Evolutionary conservation across 106 monocot species (phyloP), one percentile per base, ranked within the genome.

Genomic region (Allium sativum): DNA sequence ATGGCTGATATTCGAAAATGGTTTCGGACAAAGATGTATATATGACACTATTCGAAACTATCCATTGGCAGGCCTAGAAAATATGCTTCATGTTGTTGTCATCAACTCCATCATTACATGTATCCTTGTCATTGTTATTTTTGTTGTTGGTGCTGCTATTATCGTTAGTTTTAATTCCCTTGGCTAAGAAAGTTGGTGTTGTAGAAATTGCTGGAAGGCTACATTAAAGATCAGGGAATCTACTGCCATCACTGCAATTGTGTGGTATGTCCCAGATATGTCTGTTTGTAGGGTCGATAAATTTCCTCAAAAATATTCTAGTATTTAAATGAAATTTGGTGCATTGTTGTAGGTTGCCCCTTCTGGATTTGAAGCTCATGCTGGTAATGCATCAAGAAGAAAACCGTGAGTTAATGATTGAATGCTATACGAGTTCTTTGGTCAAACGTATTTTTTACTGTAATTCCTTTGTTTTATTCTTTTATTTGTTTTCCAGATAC

Each of bases 311-410:
- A 66, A 51, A 54, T 16, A 31, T 3, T 31, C 31, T 31, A 31
- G 5, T 31, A 31, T 5, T 31, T 31, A 31, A 31, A 31, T 31
- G 31, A 31, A 31, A 31, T 31, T 31, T 31, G 31, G 5, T 31
- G 31, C 31, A 3, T 22, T 31, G 31, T 31, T 31, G 31, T 74
- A 95, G 95, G 77, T 95, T 20, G 92, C 92, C 66, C 98, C 98
- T 52, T 99, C 98, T 13, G 85, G 82, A 40, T 99, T 99, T 83
- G 98, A 99, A 83, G 85, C 98, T 74, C 98, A 99, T 85, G 98
- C 98, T 69, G 98, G 98, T 58, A 82, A 72, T 51, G 75, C 92
- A 54, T 64, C 81, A 65, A 64, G 98, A 8, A 82, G 83, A 22
- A 99, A 99, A 79, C 98, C 98, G 92, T 99, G 58, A 76, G 88